Base-by-base conservation (phyloP, 805 yeast genomes). In the Candida pseudoglaebosa region DNA sequence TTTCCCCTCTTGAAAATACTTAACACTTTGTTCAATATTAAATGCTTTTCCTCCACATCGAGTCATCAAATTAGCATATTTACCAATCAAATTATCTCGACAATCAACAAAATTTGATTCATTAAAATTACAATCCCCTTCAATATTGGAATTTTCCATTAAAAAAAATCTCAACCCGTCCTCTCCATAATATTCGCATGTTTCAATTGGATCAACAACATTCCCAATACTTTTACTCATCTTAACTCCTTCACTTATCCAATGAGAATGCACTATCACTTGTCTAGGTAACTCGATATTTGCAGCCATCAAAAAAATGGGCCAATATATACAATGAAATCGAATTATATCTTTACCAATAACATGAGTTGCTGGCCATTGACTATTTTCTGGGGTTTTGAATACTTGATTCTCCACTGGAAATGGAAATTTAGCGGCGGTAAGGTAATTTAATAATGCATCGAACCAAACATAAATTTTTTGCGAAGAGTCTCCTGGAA, bases 391-490 rank as follows among this genome's bases (percentile, higher is more conserved):
- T 7, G 51, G 41, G 1, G 45, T 38, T 1, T 38, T 39, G n/a
- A 22, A 17, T 0, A 40, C 34, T 2, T 39, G 28, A 4, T n/a
- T 18, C n/a, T 33, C 36, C 12, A 21, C 5, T 4, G 36, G 36
- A 19, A 33, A 33, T 2, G 70, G 70, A 37, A 59, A 84, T 2
- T 86, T 87, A 2, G 77, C 65, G 1, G 87, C 73, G 1, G 97
- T 85, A 4, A 88, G 39, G 54, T 93, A 93, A 58, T 89, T 93
- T 32, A 84, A 71, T 32, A 93, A 68, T 0, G 99, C 99, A 63
- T 93, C 99, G 43, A 93, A 82, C 99, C 99, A 93, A 12, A 93
- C 99, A 53, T 93, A 93, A 38, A 93, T 80, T 34, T 75, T 82
- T 55, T 91, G 98, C 1, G 80, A 52, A 0, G 71, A 62, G 53